These are phyloP conservation scores for Dryadomyces sulphureus DNA, from an alignment of 2,329 filamentous ascomycete genomes.

Conservation along the genomic window DNA sequence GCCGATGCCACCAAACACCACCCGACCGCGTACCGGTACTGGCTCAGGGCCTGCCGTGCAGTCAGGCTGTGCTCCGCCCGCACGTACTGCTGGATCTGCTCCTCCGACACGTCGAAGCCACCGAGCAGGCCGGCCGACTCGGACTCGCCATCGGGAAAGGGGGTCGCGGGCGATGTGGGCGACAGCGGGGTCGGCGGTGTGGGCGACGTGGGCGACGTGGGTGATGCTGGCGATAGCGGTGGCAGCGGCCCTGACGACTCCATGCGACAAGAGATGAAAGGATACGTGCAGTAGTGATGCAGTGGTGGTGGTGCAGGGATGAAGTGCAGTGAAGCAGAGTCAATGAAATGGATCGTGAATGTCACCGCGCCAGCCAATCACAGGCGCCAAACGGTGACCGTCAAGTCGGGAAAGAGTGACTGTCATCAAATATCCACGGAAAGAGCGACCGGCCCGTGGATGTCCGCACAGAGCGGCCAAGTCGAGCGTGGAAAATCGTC, in stretches of 20 bases:
- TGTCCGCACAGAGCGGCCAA: too few species aligned
- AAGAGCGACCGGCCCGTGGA: not conserved
- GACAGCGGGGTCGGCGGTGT: not conserved
- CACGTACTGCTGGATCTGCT: not conserved
- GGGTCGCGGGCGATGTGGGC: not conserved
- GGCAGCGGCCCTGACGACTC: too few species aligned
- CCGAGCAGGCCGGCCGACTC: not conserved
- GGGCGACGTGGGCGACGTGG: not conserved
- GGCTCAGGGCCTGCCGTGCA: not conserved
- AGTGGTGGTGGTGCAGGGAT: too few species aligned
- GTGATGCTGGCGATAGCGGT: too few species aligned
- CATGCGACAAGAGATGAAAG: too few species aligned
- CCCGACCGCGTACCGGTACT: conserved; percentile 10
- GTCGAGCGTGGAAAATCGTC: too few species aligned
- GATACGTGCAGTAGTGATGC: too few species aligned
- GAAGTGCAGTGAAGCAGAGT: too few species aligned
- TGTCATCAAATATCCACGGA: not conserved
- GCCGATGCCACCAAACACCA: conserved; percentile 10
- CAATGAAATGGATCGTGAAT: not conserved
- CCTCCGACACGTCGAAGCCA: not conserved
- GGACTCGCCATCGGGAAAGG: not conserved
- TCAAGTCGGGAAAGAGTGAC: not conserved
- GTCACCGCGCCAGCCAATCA: not conserved
- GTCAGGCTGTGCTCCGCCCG: not conserved
- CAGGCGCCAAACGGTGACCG: not conserved